A percentile compares a stretch with the other conserved stretches of the same genome.
These are phyloP conservation scores for Chalciporus sphaerocephalus DNA, from an alignment of 768 basidiomycete species.

Conservation along the genomic window DNA sequence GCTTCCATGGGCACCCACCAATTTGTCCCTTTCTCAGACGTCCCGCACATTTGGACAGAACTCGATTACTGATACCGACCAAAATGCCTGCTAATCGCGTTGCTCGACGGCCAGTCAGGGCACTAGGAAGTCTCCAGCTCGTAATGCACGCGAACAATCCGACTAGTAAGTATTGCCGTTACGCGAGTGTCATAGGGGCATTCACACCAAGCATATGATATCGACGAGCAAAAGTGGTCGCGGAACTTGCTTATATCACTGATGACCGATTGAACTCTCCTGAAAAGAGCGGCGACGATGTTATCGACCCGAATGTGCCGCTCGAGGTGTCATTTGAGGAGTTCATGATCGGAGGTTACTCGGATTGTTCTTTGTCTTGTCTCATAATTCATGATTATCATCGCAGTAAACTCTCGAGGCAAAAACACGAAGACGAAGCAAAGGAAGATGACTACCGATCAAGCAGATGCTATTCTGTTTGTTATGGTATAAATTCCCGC, in stretches of 20 bases:
- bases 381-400: neutral
- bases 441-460: constrained; percentile 19
- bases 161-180: constrained; percentile 15
- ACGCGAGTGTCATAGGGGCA: neutral
- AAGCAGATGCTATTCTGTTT: constrained; percentile 24
- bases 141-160: constrained; percentile 22
- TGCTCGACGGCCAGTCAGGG: constrained; percentile 11
- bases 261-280: constrained; percentile 7
- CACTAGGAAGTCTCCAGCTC: constrained; percentile 23
- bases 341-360: constrained; percentile 26
- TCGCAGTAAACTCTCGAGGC: constrained; percentile 25
- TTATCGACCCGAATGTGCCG: constrained; percentile 4
- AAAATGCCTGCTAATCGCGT: constrained; percentile 18
- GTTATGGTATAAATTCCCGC: constrained; percentile 12
- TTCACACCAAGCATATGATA: neutral
- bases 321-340: constrained; percentile 25
- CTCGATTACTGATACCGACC: neutral
- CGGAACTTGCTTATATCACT: constrained; percentile 24
- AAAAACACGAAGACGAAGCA: constrained; percentile 16
- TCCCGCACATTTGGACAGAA: neutral
- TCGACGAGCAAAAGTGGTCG: constrained; percentile 20
- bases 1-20: neutral
- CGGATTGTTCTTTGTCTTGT: neutral
- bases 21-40: neutral
- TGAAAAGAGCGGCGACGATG: neutral